Base-by-base conservation (phyloP, 1,284 basidiomycete genomes). In the Papiliotrema fonsecae region DNA sequence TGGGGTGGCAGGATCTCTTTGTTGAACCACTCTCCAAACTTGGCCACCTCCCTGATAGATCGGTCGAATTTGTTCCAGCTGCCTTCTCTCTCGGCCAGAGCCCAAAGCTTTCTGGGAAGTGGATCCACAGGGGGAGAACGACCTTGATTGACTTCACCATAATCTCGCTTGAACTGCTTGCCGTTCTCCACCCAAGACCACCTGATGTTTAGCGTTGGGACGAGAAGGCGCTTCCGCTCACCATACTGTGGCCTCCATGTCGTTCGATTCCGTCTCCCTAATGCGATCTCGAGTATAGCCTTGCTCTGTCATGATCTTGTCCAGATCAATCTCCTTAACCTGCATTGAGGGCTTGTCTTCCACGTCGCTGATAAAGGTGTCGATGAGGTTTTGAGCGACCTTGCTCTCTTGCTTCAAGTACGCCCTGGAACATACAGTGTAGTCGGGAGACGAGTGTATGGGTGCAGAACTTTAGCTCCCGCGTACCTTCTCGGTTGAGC, bases 101-200 rank as follows among this genome's bases (percentile, higher is more conserved):
- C 55, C 75, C 75, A 77, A 6, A 73, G 66, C 4, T 56, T 56
- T 13, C 67, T 55, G 4, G 73, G 73, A 2, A 65, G 62, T 31
- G 76, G 75, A 52, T 76, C 67, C 49, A 76, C 64, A 56, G 75
- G 74, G 0, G 76, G 75, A 34, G 56, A 62, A 14, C 55, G 67
- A 2, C 75, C 75, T 18, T 61, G 65, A 51, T 76, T 63, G 26
- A 58, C 61, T 0, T 67, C 67, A 9, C 65, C 63, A 54, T 69
- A 76, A 51, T 72, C 73, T 5, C 57, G 56, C 49, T 73, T 67
- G 64, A 76, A 77, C 4, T 70, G 70, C 34, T 66, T 57, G 1
- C 69, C 75, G 44, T 76, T 60, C n/a, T 71, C 59, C 7, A 55
- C 59, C 53, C 66, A 74, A 55, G 76, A 73, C 56, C 74, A 65